Conservation (phyloP, 768 basidiomycete genomes). For the Glaciozyma antarctica region DNA sequence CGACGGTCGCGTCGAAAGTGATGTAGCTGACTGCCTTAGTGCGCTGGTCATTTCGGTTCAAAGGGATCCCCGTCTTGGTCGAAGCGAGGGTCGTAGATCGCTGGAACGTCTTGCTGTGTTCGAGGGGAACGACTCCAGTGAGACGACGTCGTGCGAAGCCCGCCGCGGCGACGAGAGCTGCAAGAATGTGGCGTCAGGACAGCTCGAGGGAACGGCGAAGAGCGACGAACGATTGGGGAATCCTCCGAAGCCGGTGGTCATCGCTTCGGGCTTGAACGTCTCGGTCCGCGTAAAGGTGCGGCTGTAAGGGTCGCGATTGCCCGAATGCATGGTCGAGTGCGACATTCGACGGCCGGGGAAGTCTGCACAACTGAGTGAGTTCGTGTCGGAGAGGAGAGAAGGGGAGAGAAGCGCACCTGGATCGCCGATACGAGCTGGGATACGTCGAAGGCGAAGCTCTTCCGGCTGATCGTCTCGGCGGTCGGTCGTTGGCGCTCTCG, state of each 20-base stretch:
- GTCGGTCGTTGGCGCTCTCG: constrained; percentile 25
- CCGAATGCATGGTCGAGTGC: background rate
- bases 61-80: constrained; percentile 35
- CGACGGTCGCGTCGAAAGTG: constrained; percentile 58
- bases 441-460: constrained; percentile 19
- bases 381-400: background rate
- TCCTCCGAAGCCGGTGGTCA: constrained; percentile 36
- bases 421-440: constrained; percentile 4
- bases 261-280: background rate
- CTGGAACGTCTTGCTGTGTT: constrained; percentile 66
- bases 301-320: constrained; percentile 1
- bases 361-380: background rate
- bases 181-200: background rate
- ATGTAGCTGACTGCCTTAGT: constrained; percentile 60
- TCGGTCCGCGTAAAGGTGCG: constrained; percentile 9
- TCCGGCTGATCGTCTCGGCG: constrained; percentile 16
- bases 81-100: constrained; percentile 50
- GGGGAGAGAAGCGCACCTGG: constrained; percentile 2
- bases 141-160: constrained; percentile 51
- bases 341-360: background rate
- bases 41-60: constrained; percentile 40
- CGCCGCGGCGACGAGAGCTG: constrained; percentile 39
- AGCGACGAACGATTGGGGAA: constrained; percentile 37
- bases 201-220: constrained; percentile 9
- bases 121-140: constrained; percentile 54